Evolutionary conservation across 1,284 basidiomycete genomes (phyloP).

Genomic region (Tausonia pullulans): DNA sequence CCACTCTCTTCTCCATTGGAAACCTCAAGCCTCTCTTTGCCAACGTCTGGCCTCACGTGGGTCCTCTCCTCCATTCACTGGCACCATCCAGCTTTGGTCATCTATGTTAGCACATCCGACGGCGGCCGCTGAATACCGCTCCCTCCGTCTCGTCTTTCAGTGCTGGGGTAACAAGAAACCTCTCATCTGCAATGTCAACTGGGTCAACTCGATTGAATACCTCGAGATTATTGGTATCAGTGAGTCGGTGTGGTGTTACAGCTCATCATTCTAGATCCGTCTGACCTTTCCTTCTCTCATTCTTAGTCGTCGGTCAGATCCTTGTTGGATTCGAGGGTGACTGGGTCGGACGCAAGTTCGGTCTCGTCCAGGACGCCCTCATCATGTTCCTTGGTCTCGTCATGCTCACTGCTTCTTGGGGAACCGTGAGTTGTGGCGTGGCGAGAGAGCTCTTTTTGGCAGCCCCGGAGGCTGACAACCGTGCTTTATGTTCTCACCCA

Average conservation of each 20-base stretch:
- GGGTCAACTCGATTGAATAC: constrained; percentile 38
- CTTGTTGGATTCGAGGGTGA: constrained; percentile 45
- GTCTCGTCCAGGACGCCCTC: constrained; percentile 38
- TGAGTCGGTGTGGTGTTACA: too few relatives aligned
- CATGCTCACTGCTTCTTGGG: constrained; percentile 46
- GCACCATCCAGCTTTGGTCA: too few relatives aligned
- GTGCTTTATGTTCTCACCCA: too few relatives aligned
- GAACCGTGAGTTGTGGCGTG: constrained; percentile 20
- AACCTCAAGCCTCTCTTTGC: constrained; percentile 40
- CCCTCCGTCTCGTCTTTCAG: not conserved
- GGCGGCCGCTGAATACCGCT: too few relatives aligned
- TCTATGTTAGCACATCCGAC: too few relatives aligned
- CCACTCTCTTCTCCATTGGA: constrained; percentile 44
- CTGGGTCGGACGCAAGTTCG: constrained; percentile 44
- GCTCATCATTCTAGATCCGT: not conserved
- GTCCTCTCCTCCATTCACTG: too few relatives aligned
- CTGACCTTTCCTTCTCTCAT: not conserved
- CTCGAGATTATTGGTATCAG: constrained; percentile 37
- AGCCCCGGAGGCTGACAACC: too few relatives aligned
- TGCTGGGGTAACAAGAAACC: constrained; percentile 38
- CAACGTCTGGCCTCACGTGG: constrained; percentile 36
- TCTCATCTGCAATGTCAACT: constrained; percentile 36
- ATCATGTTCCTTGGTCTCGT: constrained; percentile 26
- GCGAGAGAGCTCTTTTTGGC: too few relatives aligned
- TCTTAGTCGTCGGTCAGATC: constrained; percentile 44